Evolutionary conservation across 495 filamentous ascomycete genomes (phyloP).

Genomic region (Trypethelium eluteriae): DNA sequence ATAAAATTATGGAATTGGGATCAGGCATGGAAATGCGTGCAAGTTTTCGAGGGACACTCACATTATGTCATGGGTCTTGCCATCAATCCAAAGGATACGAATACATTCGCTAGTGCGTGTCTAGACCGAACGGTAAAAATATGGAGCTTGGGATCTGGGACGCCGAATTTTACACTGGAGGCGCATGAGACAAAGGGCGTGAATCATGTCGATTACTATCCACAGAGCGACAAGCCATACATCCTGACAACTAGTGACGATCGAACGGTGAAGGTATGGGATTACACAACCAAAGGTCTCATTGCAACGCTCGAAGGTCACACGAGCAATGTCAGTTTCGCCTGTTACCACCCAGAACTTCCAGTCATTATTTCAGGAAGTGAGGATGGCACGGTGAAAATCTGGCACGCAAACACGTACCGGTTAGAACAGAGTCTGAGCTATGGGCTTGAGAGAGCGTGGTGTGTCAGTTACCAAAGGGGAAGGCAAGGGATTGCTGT

Average conservation of each 20-base stretch:
- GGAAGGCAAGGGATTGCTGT: conserved; percentile 90
- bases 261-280: conserved; percentile 74
- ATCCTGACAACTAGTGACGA: conserved; percentile 95
- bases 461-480: conserved; percentile 93
- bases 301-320: conserved; percentile 96
- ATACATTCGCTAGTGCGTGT: conserved; percentile 95
- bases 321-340: conserved; percentile 97
- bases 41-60: conserved; percentile 95
- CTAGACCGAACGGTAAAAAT: conserved; percentile 96
- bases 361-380: conserved; percentile 98
- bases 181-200: conserved; percentile 98
- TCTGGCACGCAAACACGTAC: conserved; percentile 98
- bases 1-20: conserved; percentile 99
- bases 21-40: conserved; percentile 93
- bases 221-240: conserved; percentile 93
- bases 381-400: conserved; percentile 94
- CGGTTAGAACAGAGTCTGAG: conserved; percentile 89
- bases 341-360: conserved; percentile 94
- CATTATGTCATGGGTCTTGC: conserved; percentile 99
- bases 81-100: conserved; percentile 99
- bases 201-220: conserved; percentile 97
- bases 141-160: conserved; percentile 85
- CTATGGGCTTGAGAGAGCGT: conserved; percentile 91
- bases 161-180: conserved; percentile 91
- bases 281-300: conserved; percentile 95